Evolutionary conservation across 2,329 filamentous ascomycete species (phyloP).

Genomic region (Chaetomium strumarium): DNA sequence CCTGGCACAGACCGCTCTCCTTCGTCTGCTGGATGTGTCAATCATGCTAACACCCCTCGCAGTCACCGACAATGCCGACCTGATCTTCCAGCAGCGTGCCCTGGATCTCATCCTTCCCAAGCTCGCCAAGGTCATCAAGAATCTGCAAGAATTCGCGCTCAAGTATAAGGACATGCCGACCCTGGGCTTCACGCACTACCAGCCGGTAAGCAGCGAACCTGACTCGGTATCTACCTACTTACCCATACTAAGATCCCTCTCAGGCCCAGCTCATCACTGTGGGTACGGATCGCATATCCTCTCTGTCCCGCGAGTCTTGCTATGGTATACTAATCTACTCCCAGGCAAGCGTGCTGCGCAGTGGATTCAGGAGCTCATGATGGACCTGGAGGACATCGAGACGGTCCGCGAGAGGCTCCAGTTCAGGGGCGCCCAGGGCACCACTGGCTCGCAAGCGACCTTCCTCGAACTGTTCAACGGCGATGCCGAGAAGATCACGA

Average conservation of each 20-base stretch:
- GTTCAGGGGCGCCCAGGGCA: conserved; percentile 65
- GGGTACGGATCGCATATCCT: conserved; percentile 27
- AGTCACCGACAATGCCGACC: conserved; percentile 69
- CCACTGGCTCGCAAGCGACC: conserved; percentile 72
- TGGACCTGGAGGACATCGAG: conserved; percentile 73
- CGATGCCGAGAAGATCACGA: conserved; percentile 44
- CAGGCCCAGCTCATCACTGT: conserved; percentile 56
- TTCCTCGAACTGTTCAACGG: conserved; percentile 63
- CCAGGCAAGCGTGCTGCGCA: conserved; percentile 57
- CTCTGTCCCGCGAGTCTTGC: too few relatives aligned
- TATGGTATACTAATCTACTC: background rate
- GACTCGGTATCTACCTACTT: too few relatives aligned
- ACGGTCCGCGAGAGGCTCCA: conserved; percentile 60
- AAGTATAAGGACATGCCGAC: conserved; percentile 65
- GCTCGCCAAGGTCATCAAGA: conserved; percentile 70
- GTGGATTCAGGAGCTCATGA: conserved; percentile 62
- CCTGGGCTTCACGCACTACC: conserved; percentile 71
- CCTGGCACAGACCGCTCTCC: background rate
- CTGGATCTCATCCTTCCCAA: conserved; percentile 71
- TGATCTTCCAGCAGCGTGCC: conserved; percentile 63
- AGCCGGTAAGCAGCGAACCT: conserved; percentile 34
- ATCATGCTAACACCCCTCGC: background rate
- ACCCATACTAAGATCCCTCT: background rate
- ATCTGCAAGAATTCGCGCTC: conserved; percentile 65
- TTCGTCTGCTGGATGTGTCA: background rate